Conservation (phyloP, 257 asterid species). For the Plantago ovata region DNA sequence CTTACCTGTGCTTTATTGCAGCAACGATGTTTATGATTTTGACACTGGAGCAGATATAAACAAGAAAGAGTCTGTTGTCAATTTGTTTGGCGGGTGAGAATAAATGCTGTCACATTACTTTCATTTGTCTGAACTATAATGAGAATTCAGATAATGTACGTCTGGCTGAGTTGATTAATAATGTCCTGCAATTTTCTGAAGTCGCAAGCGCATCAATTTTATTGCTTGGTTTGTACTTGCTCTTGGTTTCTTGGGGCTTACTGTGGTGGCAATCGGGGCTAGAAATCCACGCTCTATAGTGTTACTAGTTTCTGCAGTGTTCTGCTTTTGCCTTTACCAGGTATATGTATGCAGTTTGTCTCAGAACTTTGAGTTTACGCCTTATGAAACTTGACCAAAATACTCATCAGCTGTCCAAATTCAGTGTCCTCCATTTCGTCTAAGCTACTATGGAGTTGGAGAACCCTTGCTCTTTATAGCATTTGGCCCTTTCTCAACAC, state of each 20-base stretch:
- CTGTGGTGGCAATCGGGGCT: constrained; percentile 35
- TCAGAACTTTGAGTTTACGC: neutral
- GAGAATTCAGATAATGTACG: neutral
- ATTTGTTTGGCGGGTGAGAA: constrained; percentile 45
- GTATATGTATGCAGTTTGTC: constrained; percentile 15
- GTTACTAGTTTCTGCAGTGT: constrained; percentile 35
- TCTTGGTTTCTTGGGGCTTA: constrained; percentile 42
- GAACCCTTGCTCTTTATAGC: constrained; percentile 25
- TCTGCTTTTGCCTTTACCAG: constrained; percentile 59
- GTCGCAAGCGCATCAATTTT: constrained; percentile 43
- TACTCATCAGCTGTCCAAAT: neutral
- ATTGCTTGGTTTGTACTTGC: constrained; percentile 44
- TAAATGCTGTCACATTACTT: neutral
- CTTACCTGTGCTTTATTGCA: constrained; percentile 17
- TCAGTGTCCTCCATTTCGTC: constrained; percentile 60
- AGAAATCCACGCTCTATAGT: constrained; percentile 35
- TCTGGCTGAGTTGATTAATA: constrained; percentile 13
- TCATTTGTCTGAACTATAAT: neutral
- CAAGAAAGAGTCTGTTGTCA: constrained; percentile 66
- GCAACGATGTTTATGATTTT: constrained; percentile 71
- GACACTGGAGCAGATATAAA: constrained; percentile 66
- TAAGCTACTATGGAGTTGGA: constrained; percentile 30
- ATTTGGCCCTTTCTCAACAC: constrained; percentile 27
- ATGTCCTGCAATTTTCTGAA: constrained; percentile 17
- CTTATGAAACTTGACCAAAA: neutral